Base-by-base conservation (phyloP, 495 filamentous ascomycete genomes). In the Penicillium paradoxum region DNA sequence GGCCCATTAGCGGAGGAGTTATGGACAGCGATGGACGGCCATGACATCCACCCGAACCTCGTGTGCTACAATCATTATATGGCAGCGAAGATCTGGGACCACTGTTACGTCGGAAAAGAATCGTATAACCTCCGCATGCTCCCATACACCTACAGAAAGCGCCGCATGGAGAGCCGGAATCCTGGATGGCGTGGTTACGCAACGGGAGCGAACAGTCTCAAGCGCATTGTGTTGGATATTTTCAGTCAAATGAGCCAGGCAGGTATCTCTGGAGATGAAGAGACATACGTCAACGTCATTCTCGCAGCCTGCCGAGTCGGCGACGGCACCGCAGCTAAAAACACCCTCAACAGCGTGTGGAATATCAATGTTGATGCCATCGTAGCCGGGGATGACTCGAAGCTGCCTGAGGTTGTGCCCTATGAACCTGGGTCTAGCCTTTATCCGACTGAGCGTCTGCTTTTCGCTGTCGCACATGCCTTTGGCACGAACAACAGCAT, bases 31-130 rank as follows among this genome's bases (percentile, higher is more conserved):
- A 78, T 86, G 72, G 5, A 55, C 6, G 21, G 54, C 14, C 58
- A 68, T 6, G 53, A 58, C 2, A 33, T 82, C 6, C 22, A 52
- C n/a, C 79, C 73, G 1, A 74, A 85, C 58, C 57, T 69, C 2
- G 65, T 66, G 45, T 82, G 80, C 56, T 87, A 83, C 61, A 87
- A 86, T 44, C 60, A 74, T 36, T 81, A 77, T 41, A 72, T 85
- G 60, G 74, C 69, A 25, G 72, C 72, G 1, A 67, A 68, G 18
- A 63, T 73, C 38, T 80, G 76, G 77, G 57, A 78, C 8, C 56
- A 57, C 37, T 53, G 64, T 18, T 69, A 65, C 30, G 57, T 59
- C 2, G 70, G 75, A 8, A 36, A 17, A 8, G 66, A 72, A 47
- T 66, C 71, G 21, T 72, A 76, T 47, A 66, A 60, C 21, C 29